Percentiles rank a stretch among this genome's conserved stretches.
phyloP scores from a whole-genome alignment of 2,329 filamentous ascomycete genomes.

The Rasamsonia emersonii region DNA sequence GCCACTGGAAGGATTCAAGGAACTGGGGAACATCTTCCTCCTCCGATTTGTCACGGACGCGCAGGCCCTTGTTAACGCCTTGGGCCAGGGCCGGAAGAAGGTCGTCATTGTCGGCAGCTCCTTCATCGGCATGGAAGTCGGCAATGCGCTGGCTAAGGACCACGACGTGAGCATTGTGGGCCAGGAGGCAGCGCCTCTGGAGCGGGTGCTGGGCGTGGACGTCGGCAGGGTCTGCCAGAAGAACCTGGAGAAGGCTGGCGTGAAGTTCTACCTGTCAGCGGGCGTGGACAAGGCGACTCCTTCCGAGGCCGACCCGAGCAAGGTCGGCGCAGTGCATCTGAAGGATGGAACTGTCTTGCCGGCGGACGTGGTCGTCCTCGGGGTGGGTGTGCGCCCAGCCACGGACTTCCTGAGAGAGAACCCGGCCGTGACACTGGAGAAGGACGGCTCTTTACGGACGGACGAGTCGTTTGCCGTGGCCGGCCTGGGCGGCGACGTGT shows the following conservation, averaged over 20 bases:
- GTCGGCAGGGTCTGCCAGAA: constrained; percentile 75
- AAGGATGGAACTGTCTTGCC: constrained; percentile 78
- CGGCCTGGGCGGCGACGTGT: constrained; percentile 67
- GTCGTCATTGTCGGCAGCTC: constrained; percentile 86
- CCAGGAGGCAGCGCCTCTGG: constrained; percentile 77
- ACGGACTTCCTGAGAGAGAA: constrained; percentile 76
- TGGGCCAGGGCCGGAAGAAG: constrained; percentile 78
- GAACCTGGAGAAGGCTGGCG: constrained; percentile 71
- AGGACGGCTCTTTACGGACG: constrained; percentile 77
- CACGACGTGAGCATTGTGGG: constrained; percentile 83
- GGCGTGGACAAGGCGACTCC: constrained; percentile 75
- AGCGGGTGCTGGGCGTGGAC: constrained; percentile 72
- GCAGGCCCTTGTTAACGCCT: constrained; percentile 66
- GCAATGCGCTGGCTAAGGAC: constrained; percentile 62
- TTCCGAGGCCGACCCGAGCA: constrained; percentile 56
- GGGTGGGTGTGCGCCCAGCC: constrained; percentile 78
- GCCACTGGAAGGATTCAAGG: constrained; percentile 77
- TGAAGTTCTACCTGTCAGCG: constrained; percentile 79
- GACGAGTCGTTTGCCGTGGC: constrained; percentile 71
- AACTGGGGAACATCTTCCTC: constrained; percentile 77
- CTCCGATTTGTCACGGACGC: constrained; percentile 70
- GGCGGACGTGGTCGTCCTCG: constrained; percentile 84
- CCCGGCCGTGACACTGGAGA: constrained; percentile 58
- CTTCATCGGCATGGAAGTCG: constrained; percentile 98
- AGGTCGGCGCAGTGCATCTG: constrained; percentile 71